Evolutionary conservation across 1,284 basidiomycete genomes (phyloP), one percentile per base, ranked within the genome.

Genomic region (Rhodotorula mucilaginosa): DNA sequence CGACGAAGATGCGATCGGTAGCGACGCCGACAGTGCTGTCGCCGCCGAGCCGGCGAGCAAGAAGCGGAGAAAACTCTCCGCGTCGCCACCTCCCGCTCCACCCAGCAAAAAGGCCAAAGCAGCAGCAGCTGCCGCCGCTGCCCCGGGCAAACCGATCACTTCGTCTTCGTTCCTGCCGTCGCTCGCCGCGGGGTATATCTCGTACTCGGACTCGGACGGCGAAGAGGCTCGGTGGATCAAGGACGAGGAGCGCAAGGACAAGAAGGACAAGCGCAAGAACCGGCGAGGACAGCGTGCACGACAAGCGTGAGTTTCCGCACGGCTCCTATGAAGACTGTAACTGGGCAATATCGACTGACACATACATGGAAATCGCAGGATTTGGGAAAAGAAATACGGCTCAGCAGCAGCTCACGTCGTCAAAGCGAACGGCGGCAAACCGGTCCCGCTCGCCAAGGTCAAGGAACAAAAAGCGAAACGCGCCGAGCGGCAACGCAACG

Each of bases 361-460:
- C 26, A n/a, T 47, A 60, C 26, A 29, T 47, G 54, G 4, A 6
- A 5, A n/a, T 19, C 23, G 23, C 77, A 97, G 94, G 1, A 95
- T 98, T 74, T 97, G 94, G 93, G 95, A 97, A 83, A 95, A 94
- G 83, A 97, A 95, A 82, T 97, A 88, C 79, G 95, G 95, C 66
- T 87, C 85, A 74, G 88, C 89, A 71, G 95, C 95, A 19, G 96
- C 95, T 80, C 95, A 97, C 82, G 85, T 95, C 81, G 89, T 90
- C 81, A 89, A 87, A 78, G 84, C 86, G 31, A 67, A 71, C 21
- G 79, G 80, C 66, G 81, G 59, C 54, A 70, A 58, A 26, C 61
- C 66, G 61, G 47, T 69, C 39, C 67, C 70, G 15, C 26, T 68
- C 59, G 61, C 61, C 21, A 66, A 78, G 60, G 77, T 77, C 47